A percentile compares a stretch with the other conserved stretches of the same genome.
phyloP scores from a whole-genome alignment of 768 basidiomycete species.

The Hortiboletus flavorubellus region DNA sequence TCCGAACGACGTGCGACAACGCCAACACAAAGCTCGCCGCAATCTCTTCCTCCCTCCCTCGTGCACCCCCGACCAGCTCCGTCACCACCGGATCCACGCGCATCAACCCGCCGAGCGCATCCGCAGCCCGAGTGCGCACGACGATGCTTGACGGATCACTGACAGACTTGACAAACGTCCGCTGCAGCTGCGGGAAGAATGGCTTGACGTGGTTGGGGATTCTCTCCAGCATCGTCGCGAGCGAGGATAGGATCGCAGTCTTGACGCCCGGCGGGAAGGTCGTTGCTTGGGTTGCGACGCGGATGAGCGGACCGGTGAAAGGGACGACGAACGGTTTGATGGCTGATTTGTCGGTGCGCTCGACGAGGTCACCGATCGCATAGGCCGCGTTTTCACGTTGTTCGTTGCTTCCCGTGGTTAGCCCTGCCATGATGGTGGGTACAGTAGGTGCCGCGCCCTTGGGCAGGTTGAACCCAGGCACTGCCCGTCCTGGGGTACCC shows the following conservation, averaged over 20 bases:
- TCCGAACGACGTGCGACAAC: too few relatives aligned
- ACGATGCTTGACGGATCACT: constrained; percentile 50
- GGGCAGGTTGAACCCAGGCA: constrained; percentile 82
- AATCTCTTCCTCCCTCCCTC: constrained; percentile 64
- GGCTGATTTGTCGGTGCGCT: too few relatives aligned
- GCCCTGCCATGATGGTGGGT: constrained; percentile 86
- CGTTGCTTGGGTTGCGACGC: too few relatives aligned
- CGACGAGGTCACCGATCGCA: too few relatives aligned
- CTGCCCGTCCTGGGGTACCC: constrained; percentile 68
- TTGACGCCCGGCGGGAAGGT: too few relatives aligned
- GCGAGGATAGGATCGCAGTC: constrained; percentile 65
- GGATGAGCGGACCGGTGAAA: too few relatives aligned
- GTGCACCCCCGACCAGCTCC: constrained; percentile 67
- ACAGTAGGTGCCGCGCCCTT: constrained; percentile 84
- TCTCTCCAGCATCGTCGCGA: constrained; percentile 78
- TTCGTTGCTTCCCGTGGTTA: constrained; percentile 92
- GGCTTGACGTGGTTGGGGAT: constrained; percentile 42
- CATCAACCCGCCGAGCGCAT: constrained; percentile 40
- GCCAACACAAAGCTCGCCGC: constrained; percentile 62
- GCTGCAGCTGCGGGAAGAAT: constrained; percentile 87
- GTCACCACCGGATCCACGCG: constrained; percentile 48
- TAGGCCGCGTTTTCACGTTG: constrained; percentile 57
- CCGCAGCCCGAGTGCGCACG: constrained; percentile 78
- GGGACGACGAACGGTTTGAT: too few relatives aligned
- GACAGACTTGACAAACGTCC: constrained; percentile 90